A percentile compares a stretch with the other conserved stretches of the same genome.
Conservation (phyloP, 1,284 basidiomycete species). For the Moesziomyces sp. region DNA sequence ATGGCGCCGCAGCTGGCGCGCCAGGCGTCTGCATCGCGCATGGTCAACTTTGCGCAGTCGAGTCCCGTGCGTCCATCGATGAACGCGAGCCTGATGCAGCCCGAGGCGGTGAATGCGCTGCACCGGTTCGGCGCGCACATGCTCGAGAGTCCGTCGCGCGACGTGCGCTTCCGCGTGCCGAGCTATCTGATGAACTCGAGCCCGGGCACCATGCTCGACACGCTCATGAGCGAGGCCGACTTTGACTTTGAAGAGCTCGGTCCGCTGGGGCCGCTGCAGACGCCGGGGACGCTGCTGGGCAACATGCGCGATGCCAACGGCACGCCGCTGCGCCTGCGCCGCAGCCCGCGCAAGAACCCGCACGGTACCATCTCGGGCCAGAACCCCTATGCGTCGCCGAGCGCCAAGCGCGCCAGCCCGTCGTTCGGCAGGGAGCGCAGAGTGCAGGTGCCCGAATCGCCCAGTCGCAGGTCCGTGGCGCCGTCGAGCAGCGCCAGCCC, state of each 20-base stretch:
- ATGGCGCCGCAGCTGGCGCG: slow-evolving; percentile 15
- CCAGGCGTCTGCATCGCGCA: slow-evolving; percentile 9
- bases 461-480: slow-evolving; percentile 6
- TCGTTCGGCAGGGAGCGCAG: slow-evolving; percentile 20
- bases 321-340: slow-evolving; percentile 41
- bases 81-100: slow-evolving; percentile 33
- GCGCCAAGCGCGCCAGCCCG: slow-evolving; percentile 16
- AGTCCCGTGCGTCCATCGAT: slow-evolving; percentile 46
- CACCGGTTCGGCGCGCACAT: slow-evolving; percentile 14
- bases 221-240: slow-evolving; percentile 60
- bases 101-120: slow-evolving; percentile 20
- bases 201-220: slow-evolving; percentile 61
- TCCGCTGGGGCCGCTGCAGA: slow-evolving; percentile 32
- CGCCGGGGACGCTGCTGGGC: slow-evolving; percentile 37
- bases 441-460: slow-evolving; percentile 7
- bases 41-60: slow-evolving; percentile 49
- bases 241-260: slow-evolving; percentile 56
- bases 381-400: slow-evolving; percentile 62
- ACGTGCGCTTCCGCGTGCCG: slow-evolving; percentile 53
- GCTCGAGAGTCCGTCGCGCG: slow-evolving; percentile 41
- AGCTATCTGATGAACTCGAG: slow-evolving; percentile 61
- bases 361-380: slow-evolving; percentile 50
- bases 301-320: slow-evolving; percentile 16
- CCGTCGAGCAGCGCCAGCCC: slow-evolving; percentile 44
- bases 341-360: slow-evolving; percentile 65